These are phyloP conservation scores for Wickerhamiella sorbophila DNA, from an alignment of 805 yeast species.

Conservation along the genomic window DNA sequence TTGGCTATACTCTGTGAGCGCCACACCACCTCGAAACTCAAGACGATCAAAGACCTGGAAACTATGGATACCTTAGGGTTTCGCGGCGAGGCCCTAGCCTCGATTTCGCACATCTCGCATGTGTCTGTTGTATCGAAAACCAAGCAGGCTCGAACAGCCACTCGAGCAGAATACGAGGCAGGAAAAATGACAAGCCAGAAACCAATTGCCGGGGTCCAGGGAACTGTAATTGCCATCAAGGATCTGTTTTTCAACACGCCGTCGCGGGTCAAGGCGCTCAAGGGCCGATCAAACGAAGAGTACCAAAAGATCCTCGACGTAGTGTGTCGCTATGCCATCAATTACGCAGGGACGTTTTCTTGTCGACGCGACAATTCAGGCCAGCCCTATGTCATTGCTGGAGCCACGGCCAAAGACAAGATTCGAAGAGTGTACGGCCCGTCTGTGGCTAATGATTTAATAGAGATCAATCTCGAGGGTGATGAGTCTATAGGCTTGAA, in stretches of 20 bases:
- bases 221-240: conserved; percentile 75
- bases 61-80: conserved; percentile 75
- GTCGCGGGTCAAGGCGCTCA: conserved; percentile 52
- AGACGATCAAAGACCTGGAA: conserved; percentile 58
- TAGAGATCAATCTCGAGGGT: conserved; percentile 32
- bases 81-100: conserved; percentile 92
- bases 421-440: conserved; percentile 64
- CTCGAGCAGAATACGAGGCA: conserved; percentile 49
- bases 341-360: conserved; percentile 49
- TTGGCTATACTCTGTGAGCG: conserved; percentile 71
- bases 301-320: conserved; percentile 66
- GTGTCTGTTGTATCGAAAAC: conserved; percentile 69
- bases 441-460: conserved; percentile 47
- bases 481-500: conserved; percentile 34
- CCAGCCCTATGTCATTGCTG: conserved; percentile 43
- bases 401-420: conserved; percentile 43
- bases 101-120: conserved; percentile 81
- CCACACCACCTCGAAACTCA: conserved; percentile 80
- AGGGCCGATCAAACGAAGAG: conserved; percentile 47
- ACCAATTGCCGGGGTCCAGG: conserved; percentile 75
- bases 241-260: conserved; percentile 84
- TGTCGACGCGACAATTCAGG: conserved; percentile 72
- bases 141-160: conserved; percentile 45
- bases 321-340: conserved; percentile 69
- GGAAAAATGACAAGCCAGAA: conserved; percentile 44